Evolutionary conservation across 495 filamentous ascomycete genomes (phyloP).

Genomic region (Aspergillus affinis): DNA sequence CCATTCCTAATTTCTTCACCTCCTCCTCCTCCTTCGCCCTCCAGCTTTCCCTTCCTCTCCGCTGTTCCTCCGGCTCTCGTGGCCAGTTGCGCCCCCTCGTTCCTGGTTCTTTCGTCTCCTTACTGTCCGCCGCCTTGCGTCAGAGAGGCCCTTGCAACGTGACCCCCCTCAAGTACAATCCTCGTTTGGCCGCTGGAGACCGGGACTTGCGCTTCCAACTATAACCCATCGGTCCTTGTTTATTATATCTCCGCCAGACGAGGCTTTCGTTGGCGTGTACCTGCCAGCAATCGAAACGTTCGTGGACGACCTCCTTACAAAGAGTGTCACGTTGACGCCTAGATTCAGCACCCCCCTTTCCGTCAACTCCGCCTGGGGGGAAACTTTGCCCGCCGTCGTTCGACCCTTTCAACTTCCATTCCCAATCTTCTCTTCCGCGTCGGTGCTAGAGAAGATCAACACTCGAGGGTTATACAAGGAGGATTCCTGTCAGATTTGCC

Average conservation of each 20-base stretch:
- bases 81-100: slow-evolving; percentile 26
- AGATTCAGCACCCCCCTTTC: slow-evolving; percentile 18
- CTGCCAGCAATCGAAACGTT: slow-evolving; percentile 20
- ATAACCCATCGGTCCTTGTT: slow-evolving; percentile 5
- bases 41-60: slow-evolving; percentile 18
- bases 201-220: slow-evolving; percentile 23
- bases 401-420: slow-evolving; percentile 5
- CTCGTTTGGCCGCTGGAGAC: slow-evolving; percentile 31
- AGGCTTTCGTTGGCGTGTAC: slow-evolving; percentile 10
- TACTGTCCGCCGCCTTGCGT: slow-evolving; percentile 34
- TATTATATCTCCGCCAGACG: slow-evolving; percentile 15
- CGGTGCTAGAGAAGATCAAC: neutral
- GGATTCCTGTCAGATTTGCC: slow-evolving; percentile 28
- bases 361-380: slow-evolving; percentile 14
- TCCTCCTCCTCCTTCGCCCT: slow-evolving; percentile 14
- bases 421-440: slow-evolving; percentile 7
- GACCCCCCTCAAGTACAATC: slow-evolving; percentile 24
- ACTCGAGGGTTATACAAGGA: slow-evolving; percentile 20
- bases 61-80: slow-evolving; percentile 8
- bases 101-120: slow-evolving; percentile 26
- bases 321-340: slow-evolving; percentile 22
- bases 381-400: neutral
- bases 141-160: slow-evolving; percentile 31
- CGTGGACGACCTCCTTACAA: neutral
- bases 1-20: slow-evolving; percentile 6